Evolutionary conservation across 768 basidiomycete genomes (phyloP).

Genomic region (Mycena alexandri): DNA sequence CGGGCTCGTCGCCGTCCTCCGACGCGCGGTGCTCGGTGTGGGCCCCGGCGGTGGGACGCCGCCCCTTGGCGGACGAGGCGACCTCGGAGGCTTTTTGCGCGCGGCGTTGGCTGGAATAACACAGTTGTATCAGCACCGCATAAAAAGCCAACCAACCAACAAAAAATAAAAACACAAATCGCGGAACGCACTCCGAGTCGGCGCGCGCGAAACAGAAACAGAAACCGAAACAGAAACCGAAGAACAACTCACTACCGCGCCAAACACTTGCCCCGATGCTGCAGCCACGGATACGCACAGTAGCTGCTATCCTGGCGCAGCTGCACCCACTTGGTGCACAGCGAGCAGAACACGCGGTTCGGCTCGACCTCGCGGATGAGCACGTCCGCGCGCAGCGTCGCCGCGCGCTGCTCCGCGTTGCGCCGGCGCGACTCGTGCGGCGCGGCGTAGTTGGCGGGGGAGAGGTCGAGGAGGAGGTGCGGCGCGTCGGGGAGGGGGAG

Average conservation of each 20-base stretch:
- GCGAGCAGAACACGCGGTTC: conserved; percentile 77
- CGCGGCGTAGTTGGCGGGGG: conserved; percentile 67
- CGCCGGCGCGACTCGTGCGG: conserved; percentile 76
- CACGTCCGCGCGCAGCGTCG: conserved; percentile 73
- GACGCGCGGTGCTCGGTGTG: background rate
- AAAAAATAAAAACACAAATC: too few species aligned
- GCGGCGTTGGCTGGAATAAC: conserved; percentile 61
- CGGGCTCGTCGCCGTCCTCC: conserved; percentile 44
- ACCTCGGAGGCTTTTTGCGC: conserved; percentile 67
- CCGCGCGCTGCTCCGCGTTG: conserved; percentile 85
- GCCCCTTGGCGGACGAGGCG: conserved; percentile 60
- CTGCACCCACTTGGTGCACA: conserved; percentile 89
- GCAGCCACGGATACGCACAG: conserved; percentile 86
- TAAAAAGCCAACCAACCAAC: too few species aligned
- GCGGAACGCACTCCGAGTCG: too few species aligned
- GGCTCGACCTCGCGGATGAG: conserved; percentile 80
- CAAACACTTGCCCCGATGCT: conserved; percentile 82
- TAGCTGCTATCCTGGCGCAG: conserved; percentile 82
- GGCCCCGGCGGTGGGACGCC: background rate
- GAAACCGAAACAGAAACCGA: too few species aligned
- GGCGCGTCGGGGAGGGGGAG: conserved; percentile 51
- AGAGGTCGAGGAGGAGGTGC: conserved; percentile 65
- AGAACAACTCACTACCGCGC: conserved; percentile 79
- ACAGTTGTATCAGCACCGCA: conserved; percentile 2
- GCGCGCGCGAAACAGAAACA: too few species aligned